Evolutionary conservation across 805 yeast species (phyloP).

Genomic region (Yamadazyma paraphyllophila): DNA sequence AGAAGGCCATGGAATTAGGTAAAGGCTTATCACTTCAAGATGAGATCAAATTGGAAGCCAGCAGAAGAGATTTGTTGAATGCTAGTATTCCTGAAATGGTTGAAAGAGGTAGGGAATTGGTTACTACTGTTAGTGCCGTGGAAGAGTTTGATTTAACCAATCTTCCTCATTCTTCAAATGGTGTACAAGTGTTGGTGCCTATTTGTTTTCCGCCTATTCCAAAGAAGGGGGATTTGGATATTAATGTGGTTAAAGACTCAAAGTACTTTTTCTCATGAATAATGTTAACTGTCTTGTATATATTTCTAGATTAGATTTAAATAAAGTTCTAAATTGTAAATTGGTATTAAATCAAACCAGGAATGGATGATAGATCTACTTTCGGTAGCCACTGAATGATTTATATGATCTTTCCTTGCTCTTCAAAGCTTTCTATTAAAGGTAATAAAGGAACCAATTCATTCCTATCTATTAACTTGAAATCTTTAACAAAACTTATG

Average conservation of each 20-base stretch:
- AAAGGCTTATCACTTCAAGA: constrained; percentile 63
- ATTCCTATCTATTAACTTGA: constrained; percentile 70
- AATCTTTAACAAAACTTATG: constrained; percentile 81
- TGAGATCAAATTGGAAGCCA: constrained; percentile 69
- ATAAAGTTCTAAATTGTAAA: not conserved
- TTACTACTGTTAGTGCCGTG: constrained; percentile 67
- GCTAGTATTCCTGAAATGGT: constrained; percentile 51
- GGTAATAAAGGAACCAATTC: constrained; percentile 80
- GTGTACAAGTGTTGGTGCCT: constrained; percentile 58
- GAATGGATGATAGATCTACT: too few species aligned
- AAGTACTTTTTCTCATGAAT: constrained; percentile 69
- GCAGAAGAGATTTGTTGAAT: constrained; percentile 53
- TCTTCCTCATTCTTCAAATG: constrained; percentile 15
- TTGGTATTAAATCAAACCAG: too few species aligned
- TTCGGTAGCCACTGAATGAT: not conserved
- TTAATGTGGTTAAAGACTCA: constrained; percentile 65
- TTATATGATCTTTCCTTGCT: constrained; percentile 75
- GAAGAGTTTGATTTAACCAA: constrained; percentile 27
- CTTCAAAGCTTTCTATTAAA: constrained; percentile 75
- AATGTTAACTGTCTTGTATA: constrained; percentile 6
- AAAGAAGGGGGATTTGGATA: constrained; percentile 79
- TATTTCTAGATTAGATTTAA: not conserved
- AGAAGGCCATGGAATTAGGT: constrained; percentile 48
- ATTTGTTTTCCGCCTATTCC: constrained; percentile 72
- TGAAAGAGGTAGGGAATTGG: constrained; percentile 52